These are phyloP conservation scores for Globisporangium cylindrosporum DNA, from an alignment of 352 stramenopile genomes.

Conservation along the genomic window DNA sequence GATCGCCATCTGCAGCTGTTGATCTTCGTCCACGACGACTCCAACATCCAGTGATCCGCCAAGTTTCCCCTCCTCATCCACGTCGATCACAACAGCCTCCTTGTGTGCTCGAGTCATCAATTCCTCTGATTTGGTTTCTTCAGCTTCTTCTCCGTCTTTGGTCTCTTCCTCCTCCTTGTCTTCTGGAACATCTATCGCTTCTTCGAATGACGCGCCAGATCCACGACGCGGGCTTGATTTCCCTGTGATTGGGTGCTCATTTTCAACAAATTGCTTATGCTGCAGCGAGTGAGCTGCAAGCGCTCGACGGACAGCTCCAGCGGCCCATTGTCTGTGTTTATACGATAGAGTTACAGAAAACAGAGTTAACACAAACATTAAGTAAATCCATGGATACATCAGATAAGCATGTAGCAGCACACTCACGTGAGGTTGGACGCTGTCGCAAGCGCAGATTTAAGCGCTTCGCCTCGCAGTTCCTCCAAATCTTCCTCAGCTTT, in stretches of 20 bases:
- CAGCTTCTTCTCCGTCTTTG: background rate
- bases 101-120: background rate
- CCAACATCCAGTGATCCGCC: background rate
- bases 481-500: slow-evolving; percentile 66
- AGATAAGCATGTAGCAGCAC: background rate
- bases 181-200: slow-evolving; percentile 17
- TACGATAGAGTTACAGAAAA: background rate
- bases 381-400: background rate
- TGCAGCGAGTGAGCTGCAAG: slow-evolving; percentile 60
- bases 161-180: slow-evolving; percentile 22
- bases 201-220: background rate
- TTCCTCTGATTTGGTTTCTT: slow-evolving; percentile 1
- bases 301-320: slow-evolving; percentile 68
- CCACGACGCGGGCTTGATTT: background rate
- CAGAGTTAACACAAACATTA: background rate
- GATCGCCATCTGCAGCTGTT: slow-evolving; percentile 32
- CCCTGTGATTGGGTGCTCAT: slow-evolving; percentile 4
- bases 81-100: background rate
- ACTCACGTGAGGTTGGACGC: slow-evolving; percentile 82
- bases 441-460: slow-evolving; percentile 74
- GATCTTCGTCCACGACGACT: slow-evolving; percentile 18
- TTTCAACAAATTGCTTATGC: slow-evolving; percentile 25
- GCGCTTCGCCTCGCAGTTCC: slow-evolving; percentile 57
- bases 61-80: background rate
- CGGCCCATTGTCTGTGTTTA: slow-evolving; percentile 70